phyloP scores from a whole-genome alignment of 371 early-diverging fungal species.

The Lichtheimia ornata region DNA sequence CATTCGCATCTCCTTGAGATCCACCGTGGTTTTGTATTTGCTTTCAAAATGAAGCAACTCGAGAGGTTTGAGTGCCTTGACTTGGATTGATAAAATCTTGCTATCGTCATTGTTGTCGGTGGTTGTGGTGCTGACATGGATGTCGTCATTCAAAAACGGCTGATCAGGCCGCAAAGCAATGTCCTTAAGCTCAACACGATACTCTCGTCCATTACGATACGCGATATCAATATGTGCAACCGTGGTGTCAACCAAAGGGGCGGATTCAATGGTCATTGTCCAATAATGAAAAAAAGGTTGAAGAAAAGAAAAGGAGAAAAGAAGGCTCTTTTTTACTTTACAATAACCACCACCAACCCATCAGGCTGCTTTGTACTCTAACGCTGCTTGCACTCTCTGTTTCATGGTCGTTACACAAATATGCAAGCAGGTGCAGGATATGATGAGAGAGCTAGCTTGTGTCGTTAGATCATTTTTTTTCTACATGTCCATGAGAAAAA shows the following conservation, averaged over 20 bases:
- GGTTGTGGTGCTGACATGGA: slow-evolving; percentile 18
- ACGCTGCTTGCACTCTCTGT: too few species aligned
- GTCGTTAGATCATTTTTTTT: too few species aligned
- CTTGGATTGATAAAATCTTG: slow-evolving; percentile 5
- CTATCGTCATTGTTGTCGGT: slow-evolving; percentile 14
- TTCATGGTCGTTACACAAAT: too few species aligned
- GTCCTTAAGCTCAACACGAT: slow-evolving; percentile 15
- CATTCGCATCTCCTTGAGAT: slow-evolving; percentile 38
- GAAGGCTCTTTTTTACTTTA: background rate
- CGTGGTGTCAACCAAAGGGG: slow-evolving; percentile 15
- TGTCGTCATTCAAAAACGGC: slow-evolving; percentile 20
- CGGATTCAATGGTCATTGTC: slow-evolving; percentile 14
- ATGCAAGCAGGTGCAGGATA: too few species aligned
- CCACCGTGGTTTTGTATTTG: slow-evolving; percentile 22
- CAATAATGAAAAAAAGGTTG: slow-evolving; percentile 1
- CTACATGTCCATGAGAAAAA: too few species aligned
- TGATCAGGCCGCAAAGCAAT: slow-evolving; percentile 15
- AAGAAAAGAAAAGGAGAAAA: background rate
- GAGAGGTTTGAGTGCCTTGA: slow-evolving; percentile 27
- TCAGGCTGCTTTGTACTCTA: too few species aligned
- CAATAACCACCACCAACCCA: too few species aligned
- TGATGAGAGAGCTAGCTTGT: too few species aligned
- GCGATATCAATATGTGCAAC: slow-evolving; percentile 23
- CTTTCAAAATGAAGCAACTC: slow-evolving; percentile 34
- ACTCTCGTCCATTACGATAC: slow-evolving; percentile 12